These are phyloP conservation scores for Colletotrichum liriopes DNA, from an alignment of 2,329 filamentous ascomycete species.

Conservation along the genomic window DNA sequence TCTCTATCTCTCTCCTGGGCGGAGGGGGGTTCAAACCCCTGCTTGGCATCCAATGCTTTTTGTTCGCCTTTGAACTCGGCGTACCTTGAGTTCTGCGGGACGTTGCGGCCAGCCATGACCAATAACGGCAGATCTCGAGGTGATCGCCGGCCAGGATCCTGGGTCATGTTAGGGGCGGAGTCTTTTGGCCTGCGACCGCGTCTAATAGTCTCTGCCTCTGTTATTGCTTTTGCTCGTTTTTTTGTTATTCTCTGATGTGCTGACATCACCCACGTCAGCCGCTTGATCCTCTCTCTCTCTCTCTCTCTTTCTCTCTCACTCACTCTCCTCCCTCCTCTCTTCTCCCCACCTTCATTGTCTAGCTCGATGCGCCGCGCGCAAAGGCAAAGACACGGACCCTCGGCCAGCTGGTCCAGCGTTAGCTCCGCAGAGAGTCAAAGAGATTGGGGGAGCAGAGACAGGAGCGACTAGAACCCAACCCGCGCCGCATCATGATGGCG, in stretches of 20 bases:
- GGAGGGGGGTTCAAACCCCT: slow-evolving; percentile 23
- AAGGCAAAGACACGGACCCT: slow-evolving; percentile 28
- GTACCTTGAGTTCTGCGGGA: slow-evolving; percentile 1
- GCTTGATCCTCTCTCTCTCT: slow-evolving; percentile 25
- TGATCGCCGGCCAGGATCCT: slow-evolving; percentile 33
- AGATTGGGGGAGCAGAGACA: slow-evolving; percentile 40
- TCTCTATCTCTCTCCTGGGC: not conserved
- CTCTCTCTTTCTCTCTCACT: slow-evolving; percentile 21
- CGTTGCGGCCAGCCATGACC: slow-evolving; percentile 19
- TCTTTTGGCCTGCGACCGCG: slow-evolving; percentile 25
- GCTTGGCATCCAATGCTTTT: slow-evolving; percentile 35
- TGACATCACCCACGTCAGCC: slow-evolving; percentile 41
- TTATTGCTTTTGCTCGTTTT: slow-evolving; percentile 27
- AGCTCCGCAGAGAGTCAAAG: slow-evolving; percentile 29
- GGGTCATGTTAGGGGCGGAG: slow-evolving; percentile 13
- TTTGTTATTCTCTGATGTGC: slow-evolving; percentile 35
- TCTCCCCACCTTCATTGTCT: slow-evolving; percentile 8
- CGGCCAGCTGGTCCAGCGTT: slow-evolving; percentile 20
- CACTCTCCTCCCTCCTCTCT: not conserved
- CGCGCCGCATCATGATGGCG: slow-evolving; percentile 32
- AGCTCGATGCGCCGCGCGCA: slow-evolving; percentile 27
- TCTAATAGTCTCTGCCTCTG: slow-evolving; percentile 39
- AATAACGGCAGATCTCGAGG: slow-evolving; percentile 4
- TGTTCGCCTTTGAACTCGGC: slow-evolving; percentile 7
- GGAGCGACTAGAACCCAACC: slow-evolving; percentile 34